Evolutionary conservation across 2,329 filamentous ascomycete genomes (phyloP).

Genomic region (Immersiporthe knoxdaviesiana): DNA sequence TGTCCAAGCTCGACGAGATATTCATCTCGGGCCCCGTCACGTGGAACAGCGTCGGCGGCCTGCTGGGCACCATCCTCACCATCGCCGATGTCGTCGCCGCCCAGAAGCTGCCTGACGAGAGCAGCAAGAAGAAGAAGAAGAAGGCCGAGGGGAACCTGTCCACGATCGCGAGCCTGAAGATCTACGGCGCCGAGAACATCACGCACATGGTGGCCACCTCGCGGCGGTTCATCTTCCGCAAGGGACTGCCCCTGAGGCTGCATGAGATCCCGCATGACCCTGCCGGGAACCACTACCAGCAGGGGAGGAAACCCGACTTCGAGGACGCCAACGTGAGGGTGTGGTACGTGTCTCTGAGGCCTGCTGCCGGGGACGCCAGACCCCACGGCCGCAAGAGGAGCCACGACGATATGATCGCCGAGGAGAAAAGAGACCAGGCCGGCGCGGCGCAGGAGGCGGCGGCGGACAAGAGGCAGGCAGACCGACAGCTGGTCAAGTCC

Average conservation of each 20-base stretch:
- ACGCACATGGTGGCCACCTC: conserved; percentile 80
- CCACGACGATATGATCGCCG: conserved; percentile 45
- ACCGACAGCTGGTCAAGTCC: conserved; percentile 58
- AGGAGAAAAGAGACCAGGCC: conserved; percentile 39
- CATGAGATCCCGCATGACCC: conserved; percentile 65
- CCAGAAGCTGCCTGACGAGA: conserved; percentile 40
- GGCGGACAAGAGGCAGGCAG: conserved; percentile 39
- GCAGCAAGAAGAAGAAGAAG: conserved; percentile 47
- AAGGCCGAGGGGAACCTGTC: conserved; percentile 43
- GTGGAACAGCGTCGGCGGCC: conserved; percentile 78
- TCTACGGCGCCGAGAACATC: conserved; percentile 83
- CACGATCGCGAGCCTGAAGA: conserved; percentile 50
- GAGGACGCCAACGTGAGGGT: conserved; percentile 77
- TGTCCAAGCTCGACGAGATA: conserved; percentile 72
- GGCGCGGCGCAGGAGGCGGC: conserved; percentile 12
- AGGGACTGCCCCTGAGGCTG: conserved; percentile 73
- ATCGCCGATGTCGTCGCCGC: conserved; percentile 69
- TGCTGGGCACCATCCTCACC: conserved; percentile 84
- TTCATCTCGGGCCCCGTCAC: conserved; percentile 80
- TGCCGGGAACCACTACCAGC: conserved; percentile 40
- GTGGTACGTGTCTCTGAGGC: conserved; percentile 72
- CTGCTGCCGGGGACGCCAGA: conserved; percentile 33
- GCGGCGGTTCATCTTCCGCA: conserved; percentile 83
- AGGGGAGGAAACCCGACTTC: conserved; percentile 70
- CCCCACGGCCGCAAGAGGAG: conserved; percentile 41